A percentile compares a stretch with the other conserved stretches of the same genome.
phyloP scores from a whole-genome alignment of 2,329 filamentous ascomycete species.

The Fusarium goolgardi region DNA sequence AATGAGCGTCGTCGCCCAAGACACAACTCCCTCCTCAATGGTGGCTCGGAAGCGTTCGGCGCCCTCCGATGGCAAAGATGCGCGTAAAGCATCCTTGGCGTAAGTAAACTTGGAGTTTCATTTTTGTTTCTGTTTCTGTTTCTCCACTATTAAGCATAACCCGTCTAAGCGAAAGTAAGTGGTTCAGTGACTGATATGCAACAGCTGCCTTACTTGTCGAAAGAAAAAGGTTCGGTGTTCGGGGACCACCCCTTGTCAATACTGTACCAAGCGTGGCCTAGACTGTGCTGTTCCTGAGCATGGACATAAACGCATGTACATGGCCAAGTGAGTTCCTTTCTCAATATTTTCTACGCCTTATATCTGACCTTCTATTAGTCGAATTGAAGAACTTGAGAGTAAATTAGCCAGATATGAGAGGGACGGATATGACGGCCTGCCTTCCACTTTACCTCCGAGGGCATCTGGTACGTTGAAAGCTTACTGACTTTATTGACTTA shows the following conservation, averaged over 20 bases:
- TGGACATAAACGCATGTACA: conserved; percentile 46
- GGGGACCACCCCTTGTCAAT: conserved; percentile 45
- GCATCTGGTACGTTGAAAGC: conserved; percentile 26
- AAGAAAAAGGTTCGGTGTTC: conserved; percentile 47
- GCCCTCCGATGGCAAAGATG: conserved; percentile 39
- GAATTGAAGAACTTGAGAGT: conserved; percentile 45
- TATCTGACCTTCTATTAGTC: conserved; percentile 17
- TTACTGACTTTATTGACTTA: background rate
- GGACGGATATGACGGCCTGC: conserved; percentile 30
- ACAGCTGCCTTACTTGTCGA: conserved; percentile 44
- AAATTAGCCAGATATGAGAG: conserved; percentile 44
- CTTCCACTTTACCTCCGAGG: conserved; percentile 21
- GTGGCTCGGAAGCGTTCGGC: conserved; percentile 44
- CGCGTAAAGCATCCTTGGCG: conserved; percentile 45
- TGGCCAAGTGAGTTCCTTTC: conserved; percentile 40
- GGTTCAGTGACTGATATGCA: background rate
- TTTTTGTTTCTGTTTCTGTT: conserved; percentile 10
- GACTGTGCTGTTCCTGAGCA: conserved; percentile 46
- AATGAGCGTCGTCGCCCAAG: conserved; percentile 30
- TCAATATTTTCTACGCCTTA: background rate
- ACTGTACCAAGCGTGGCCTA: conserved; percentile 44
- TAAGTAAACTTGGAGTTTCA: conserved; percentile 19
- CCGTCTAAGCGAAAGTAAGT: background rate
- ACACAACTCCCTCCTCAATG: conserved; percentile 34
- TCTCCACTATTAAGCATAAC: conserved; percentile 22